Base-by-base conservation (phyloP, 345 rosid species). In the Acer negundo region DNA sequence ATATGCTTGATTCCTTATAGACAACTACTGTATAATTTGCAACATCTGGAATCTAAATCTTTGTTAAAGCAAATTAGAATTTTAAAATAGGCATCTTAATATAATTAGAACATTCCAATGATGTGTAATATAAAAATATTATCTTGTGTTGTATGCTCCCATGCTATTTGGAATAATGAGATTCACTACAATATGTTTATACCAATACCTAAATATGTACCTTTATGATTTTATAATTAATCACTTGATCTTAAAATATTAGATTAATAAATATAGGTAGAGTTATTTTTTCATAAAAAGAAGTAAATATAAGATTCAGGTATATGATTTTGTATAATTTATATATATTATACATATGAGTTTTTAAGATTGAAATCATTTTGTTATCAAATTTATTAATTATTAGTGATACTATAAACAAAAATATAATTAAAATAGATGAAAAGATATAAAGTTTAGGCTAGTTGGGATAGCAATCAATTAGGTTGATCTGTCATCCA, bases 401-500 rank as follows among this genome's bases (percentile, higher is more conserved):
- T 24, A n/a, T n/a, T n/a, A n/a, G n/a, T n/a, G 31, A 28, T 28
- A 28, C 31, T 31, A 31, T 4, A 3, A 31, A 31, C 7, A 5
- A 1, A 20, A 42, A 38, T 3, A 35, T 56, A 56, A 56, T 10
- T 56, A 56, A 38, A 72, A 56, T 28, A 47, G 0, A 38, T 49
- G 70, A 74, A 0, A 64, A 28, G 61, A 74, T 47, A 49, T 19
- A 28, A 10, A 62, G 69, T 10, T 44, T 23, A 16, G 6, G 17
- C 58, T 1, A 4, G 35, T 16, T 24, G 28, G 11, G 64, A 28
- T 0, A 26, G 31, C 2, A n/a, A n/a, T n/a, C n/a, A n/a, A 24
- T 24, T 11, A 0, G 72, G 72, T 75, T 81, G 72, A 81, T 53
- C 81, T 81, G 84, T 78, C 62, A 63, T 73, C 82, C 84, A 80